Evolutionary conservation across 768 basidiomycete genomes (phyloP).

Genomic region (Rhodotorula sphaerocarpa): DNA sequence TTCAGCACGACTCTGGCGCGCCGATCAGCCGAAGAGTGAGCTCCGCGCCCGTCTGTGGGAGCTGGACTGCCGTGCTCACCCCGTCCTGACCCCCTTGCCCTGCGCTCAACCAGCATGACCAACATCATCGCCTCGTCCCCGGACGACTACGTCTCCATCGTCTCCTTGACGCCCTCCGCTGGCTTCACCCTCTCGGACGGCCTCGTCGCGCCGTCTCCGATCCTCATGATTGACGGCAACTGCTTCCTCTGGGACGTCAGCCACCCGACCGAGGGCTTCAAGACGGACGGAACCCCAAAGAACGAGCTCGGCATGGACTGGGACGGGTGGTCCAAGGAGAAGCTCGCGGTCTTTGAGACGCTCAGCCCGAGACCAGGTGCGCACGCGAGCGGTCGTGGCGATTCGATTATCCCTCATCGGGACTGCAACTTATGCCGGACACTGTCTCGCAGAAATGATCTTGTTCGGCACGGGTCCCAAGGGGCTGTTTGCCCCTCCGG

Average conservation of each 20-base stretch:
- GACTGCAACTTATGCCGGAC: too few relatives aligned
- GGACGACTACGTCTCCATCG: slow-evolving; percentile 30
- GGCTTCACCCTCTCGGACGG: slow-evolving; percentile 48
- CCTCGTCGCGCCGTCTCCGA: slow-evolving; percentile 64
- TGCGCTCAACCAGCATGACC: slow-evolving; percentile 16
- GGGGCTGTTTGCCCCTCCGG: slow-evolving; percentile 61
- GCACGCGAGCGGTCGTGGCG: too few relatives aligned
- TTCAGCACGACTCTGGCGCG: not conserved
- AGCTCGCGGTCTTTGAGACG: slow-evolving; percentile 71
- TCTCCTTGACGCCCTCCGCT: slow-evolving; percentile 27
- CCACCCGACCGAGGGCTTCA: slow-evolving; percentile 38
- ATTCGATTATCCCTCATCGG: too few relatives aligned
- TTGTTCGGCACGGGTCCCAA: slow-evolving; percentile 76
- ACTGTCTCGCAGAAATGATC: slow-evolving; percentile 68
- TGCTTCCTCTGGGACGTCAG: slow-evolving; percentile 88
- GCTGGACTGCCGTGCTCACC: too few relatives aligned
- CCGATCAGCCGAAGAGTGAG: slow-evolving; percentile 4
- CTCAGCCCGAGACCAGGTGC: slow-evolving; percentile 78
- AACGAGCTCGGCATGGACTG: slow-evolving; percentile 44
- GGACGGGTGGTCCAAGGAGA: slow-evolving; percentile 63
- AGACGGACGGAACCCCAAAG: not conserved
- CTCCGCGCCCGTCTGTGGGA: too few relatives aligned
- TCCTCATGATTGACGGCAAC: slow-evolving; percentile 74
- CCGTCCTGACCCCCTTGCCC: not conserved
- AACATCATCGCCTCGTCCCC: slow-evolving; percentile 35